Conservation (phyloP, 2,329 filamentous ascomycete genomes). For the Aureobasidium musti region DNA sequence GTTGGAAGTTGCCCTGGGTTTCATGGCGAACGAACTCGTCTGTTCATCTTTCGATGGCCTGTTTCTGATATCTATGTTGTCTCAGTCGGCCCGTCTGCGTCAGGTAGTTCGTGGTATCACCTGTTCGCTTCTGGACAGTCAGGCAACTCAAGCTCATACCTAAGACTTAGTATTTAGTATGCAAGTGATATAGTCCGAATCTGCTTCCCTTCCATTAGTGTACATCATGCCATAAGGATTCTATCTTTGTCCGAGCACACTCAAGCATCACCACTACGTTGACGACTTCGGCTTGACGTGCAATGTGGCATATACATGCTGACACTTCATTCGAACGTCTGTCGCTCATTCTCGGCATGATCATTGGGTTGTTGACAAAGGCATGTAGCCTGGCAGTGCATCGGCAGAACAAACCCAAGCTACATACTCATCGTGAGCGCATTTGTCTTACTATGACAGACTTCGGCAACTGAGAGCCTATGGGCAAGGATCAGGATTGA, state of each 20-base stretch:
- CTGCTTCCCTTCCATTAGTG: neutral
- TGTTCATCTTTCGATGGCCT: neutral
- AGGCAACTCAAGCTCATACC: neutral
- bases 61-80: neutral
- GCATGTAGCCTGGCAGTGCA: neutral
- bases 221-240: neutral
- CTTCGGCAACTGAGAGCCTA: neutral
- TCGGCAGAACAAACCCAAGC: neutral
- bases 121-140: neutral
- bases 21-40: neutral
- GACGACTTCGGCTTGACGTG: neutral
- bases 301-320: neutral
- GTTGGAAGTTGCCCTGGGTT: neutral
- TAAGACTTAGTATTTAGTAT: neutral
- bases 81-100: conserved; percentile 1
- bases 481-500: neutral
- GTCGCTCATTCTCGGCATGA: neutral
- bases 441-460: neutral
- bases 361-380: neutral
- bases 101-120: neutral
- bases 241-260: neutral
- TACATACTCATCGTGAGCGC: neutral
- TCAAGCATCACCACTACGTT: neutral
- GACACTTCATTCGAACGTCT: neutral
- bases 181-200: neutral